Evolutionary conservation across 768 basidiomycete species (phyloP), one percentile per base, ranked within the genome.

Genomic region (Xerocomus brunneocitrinus): DNA sequence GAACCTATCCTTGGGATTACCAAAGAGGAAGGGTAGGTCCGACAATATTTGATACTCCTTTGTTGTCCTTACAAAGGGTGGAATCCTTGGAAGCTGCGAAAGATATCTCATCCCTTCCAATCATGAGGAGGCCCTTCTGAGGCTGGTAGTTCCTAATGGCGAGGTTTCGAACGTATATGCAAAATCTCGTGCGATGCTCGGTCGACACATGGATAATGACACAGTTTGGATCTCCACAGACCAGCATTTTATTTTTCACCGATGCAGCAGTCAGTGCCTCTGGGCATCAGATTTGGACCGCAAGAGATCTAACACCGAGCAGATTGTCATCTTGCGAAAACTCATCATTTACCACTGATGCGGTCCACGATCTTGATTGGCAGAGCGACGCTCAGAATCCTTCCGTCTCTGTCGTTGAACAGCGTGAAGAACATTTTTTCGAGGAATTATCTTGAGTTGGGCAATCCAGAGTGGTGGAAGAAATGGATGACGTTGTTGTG

Each of bases 371-470:
- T 16, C 13, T 48, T 31, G n/a, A 14, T 14, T 14, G 47, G 34
- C 27, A 47, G 46, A 28, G 9, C 6, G 19, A 49, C 4, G 19
- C 5, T 34, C 27, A 30, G n/a, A 22, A 13, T 9, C 7, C 28
- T 31, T 12, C 10, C 28, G 4, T 30, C 36, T 22, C 24, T 30
- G n/a, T 40, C 38, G 12, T 30, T 10, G 27, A 49, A 28, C 12
- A 16, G 16, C 8, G 52, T 53, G 14, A 53, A 48, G 34, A 53
- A 53, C 46, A 53, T 36, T 8, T 36, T 47, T 6, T 36, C 36
- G 5, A 19, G 16, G 47, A 42, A 47, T 10, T 34, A 10, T 22
- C 14, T 47, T 14, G 38, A 45, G 1, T 10, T 22, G 19, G 48
- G 28, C 3, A 49, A 40, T 25, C n/a, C 9, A 5, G 27, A 7